These are phyloP conservation scores for Voacanga thouarsii DNA, from an alignment of 257 asterid species.

Conservation along the genomic window DNA sequence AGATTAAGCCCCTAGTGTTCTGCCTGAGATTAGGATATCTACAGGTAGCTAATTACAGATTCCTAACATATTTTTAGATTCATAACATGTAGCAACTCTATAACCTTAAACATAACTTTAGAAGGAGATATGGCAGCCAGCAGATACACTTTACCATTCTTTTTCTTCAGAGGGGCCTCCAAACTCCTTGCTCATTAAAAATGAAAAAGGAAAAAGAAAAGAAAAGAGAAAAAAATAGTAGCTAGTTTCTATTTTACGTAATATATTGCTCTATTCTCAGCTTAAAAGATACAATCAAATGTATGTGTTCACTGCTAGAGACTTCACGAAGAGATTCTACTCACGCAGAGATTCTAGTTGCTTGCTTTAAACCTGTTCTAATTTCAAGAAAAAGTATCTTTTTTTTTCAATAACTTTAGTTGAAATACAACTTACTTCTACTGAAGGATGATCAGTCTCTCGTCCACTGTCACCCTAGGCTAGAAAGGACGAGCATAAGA, in stretches of 20 bases:
- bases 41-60: too few species aligned
- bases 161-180: neutral
- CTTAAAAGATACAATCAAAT: neutral
- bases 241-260: neutral
- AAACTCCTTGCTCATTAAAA: neutral
- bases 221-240: neutral
- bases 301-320: neutral
- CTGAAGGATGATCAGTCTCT: neutral
- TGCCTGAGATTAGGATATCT: too few species aligned
- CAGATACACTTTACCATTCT: too few species aligned
- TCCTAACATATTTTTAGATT: too few species aligned
- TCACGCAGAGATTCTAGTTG: neutral
- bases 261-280: neutral
- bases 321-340: neutral
- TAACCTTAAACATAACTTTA: neutral
- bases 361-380: neutral
- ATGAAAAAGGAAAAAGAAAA: neutral
- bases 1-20: too few species aligned
- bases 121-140: too few species aligned
- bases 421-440: neutral
- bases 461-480: neutral
- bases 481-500: neutral
- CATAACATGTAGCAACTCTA: neutral
- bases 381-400: neutral
- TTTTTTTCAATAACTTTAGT: neutral